phyloP scores from a whole-genome alignment of 331 rosid species.

The Telfairia occidentalis region DNA sequence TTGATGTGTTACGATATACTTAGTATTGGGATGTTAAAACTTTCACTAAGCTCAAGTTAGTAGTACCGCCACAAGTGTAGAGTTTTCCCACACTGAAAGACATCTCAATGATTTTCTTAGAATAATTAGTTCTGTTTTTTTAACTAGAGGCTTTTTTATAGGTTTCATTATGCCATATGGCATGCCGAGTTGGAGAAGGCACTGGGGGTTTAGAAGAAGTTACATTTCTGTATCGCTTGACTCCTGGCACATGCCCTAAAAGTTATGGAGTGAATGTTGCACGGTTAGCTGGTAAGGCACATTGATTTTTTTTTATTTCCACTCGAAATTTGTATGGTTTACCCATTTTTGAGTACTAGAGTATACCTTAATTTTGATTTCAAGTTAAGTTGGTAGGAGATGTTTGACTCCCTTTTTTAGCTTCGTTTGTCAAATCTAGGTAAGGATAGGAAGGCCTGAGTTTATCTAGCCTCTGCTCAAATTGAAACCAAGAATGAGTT shows the following conservation, averaged over 20 bases:
- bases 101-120: background rate
- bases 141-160: conserved; percentile 21
- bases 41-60: background rate
- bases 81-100: background rate
- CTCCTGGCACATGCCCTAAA: conserved; percentile 84
- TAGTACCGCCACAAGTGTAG: background rate
- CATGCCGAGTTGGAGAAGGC: conserved; percentile 79
- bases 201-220: conserved; percentile 69
- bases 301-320: background rate
- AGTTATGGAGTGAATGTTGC: conserved; percentile 97
- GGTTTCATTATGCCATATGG: conserved; percentile 91
- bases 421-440: background rate
- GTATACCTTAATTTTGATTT: background rate
- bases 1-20: background rate
- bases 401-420: no score
- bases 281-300: conserved; percentile 66
- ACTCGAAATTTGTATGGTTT: background rate
- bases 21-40: background rate
- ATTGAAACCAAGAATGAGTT: background rate
- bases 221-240: conserved; percentile 80
- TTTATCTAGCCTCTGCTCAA: background rate
- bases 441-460: background rate
- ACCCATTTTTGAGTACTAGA: background rate
- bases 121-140: conserved; percentile 14
- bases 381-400: background rate